Evolutionary conservation across 1,139 yeast species (phyloP).

Genomic region (Yamadazyma diddensiae): DNA sequence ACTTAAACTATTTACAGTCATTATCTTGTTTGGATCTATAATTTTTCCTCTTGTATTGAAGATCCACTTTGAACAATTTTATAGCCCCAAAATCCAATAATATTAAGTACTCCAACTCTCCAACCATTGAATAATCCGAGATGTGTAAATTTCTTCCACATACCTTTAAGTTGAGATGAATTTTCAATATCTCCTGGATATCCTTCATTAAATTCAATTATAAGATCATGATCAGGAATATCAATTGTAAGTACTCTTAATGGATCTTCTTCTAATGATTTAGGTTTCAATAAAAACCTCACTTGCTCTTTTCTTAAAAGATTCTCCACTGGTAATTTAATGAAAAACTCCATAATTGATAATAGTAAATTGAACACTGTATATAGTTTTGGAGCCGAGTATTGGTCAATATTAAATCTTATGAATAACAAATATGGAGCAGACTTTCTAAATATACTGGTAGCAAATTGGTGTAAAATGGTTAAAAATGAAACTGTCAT

Average conservation of each 20-base stretch:
- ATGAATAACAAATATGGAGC: constrained; percentile 73
- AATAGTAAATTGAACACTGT: constrained; percentile 52
- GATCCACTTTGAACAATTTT: constrained; percentile 54
- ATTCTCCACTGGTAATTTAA: constrained; percentile 86
- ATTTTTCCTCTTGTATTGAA: constrained; percentile 40
- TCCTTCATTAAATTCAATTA: constrained; percentile 42
- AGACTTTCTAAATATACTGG: constrained; percentile 60
- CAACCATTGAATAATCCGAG: constrained; percentile 79
- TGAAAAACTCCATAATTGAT: constrained; percentile 62
- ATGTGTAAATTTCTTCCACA: constrained; percentile 20
- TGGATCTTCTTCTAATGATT: constrained; percentile 27
- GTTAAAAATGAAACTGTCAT: constrained; percentile 51
- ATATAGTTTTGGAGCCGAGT: constrained; percentile 60
- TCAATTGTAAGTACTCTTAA: constrained; percentile 37
- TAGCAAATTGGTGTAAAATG: constrained; percentile 58
- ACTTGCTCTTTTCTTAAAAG: constrained; percentile 81
- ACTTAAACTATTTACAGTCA: constrained; percentile 3
- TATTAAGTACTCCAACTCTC: constrained; percentile 79
- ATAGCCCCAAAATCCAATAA: constrained; percentile 83
- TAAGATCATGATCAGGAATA: constrained; percentile 44
- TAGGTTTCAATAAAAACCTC: constrained; percentile 50
- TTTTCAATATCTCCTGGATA: constrained; percentile 16
- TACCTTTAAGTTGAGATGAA: constrained; percentile 9
- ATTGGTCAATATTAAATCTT: constrained; percentile 65
- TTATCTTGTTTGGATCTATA: constrained; percentile 11